A percentile compares a stretch with the other conserved stretches of the same genome.
Evolutionary conservation across 1,284 basidiomycete genomes (phyloP).

Genomic region (Cystobasidium slooffiae): DNA sequence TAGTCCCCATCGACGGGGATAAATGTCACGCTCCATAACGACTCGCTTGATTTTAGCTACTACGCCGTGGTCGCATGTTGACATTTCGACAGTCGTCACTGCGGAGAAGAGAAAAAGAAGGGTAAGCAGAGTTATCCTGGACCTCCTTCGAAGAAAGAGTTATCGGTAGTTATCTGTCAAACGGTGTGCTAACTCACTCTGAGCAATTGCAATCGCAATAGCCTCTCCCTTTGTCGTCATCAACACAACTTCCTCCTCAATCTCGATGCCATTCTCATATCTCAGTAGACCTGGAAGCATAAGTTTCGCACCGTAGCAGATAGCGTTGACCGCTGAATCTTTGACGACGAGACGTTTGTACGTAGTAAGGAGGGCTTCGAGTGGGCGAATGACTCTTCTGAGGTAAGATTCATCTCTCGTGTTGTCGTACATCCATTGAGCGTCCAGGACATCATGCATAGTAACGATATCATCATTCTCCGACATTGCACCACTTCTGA

Average conservation of each 20-base stretch:
- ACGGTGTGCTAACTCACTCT: conserved; percentile 42
- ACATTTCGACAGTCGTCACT: conserved; percentile 97
- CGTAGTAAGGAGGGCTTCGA: conserved; percentile 90
- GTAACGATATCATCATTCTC: conserved; percentile 99
- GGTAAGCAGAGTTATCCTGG: background rate
- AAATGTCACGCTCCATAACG: conserved; percentile 96
- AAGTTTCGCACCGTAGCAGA: conserved; percentile 99
- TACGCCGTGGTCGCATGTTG: conserved; percentile 97
- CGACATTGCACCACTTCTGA: conserved; percentile 91
- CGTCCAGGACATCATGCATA: conserved; percentile 99
- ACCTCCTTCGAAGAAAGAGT: background rate
- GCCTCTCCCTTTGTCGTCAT: conserved; percentile 99
- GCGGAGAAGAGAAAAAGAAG: conserved; percentile 61
- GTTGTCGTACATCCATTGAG: conserved; percentile 98
- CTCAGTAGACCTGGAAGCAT: conserved; percentile 99
- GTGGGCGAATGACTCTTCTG: conserved; percentile 88
- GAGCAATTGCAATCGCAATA: conserved; percentile 79
- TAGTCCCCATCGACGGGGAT: conserved; percentile 96
- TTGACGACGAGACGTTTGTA: conserved; percentile 97
- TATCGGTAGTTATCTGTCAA: background rate
- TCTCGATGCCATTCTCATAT: conserved; percentile 90
- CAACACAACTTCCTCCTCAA: conserved; percentile 96
- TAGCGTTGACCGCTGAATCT: conserved; percentile 98
- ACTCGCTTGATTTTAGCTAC: conserved; percentile 99
- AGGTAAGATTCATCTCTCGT: conserved; percentile 98